phyloP scores from a whole-genome alignment of 495 filamentous ascomycete species.

The Penicillium riverlandense region DNA sequence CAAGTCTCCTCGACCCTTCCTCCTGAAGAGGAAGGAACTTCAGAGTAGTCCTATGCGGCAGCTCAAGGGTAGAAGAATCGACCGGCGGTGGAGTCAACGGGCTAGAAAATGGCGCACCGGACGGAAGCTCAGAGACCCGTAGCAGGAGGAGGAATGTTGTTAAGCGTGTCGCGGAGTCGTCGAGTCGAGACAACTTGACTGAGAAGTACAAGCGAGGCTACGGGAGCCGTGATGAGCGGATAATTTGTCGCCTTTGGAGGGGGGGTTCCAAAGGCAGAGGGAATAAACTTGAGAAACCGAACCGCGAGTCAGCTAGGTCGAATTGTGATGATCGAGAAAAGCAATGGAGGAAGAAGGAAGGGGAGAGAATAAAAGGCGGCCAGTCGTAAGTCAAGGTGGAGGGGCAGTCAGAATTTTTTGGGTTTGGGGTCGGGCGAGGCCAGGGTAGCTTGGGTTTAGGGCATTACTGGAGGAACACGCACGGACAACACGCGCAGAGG shows the following conservation, averaged over 20 bases:
- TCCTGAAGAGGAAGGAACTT: conserved; percentile 87
- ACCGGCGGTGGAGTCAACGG: conserved; percentile 46
- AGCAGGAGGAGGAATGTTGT: conserved; percentile 68
- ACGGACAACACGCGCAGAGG: too few species aligned
- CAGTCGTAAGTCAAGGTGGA: too few species aligned
- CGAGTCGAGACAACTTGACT: conserved; percentile 71
- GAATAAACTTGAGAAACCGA: conserved; percentile 1
- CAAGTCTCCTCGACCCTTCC: conserved; percentile 30
- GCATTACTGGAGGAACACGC: too few species aligned
- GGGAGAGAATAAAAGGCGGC: not conserved
- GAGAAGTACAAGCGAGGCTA: conserved; percentile 55
- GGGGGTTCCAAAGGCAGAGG: conserved; percentile 55
- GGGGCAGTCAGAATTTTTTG: too few species aligned
- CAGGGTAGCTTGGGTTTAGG: too few species aligned
- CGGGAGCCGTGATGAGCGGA: conserved; percentile 61
- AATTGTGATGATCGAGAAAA: conserved; percentile 5
- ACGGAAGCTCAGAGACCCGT: conserved; percentile 47
- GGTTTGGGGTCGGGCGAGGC: too few species aligned
- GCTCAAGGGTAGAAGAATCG: conserved; percentile 61
- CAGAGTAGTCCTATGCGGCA: conserved; percentile 98
- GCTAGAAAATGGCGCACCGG: conserved; percentile 44
- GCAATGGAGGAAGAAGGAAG: conserved; percentile 1
- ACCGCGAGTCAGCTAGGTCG: conserved; percentile 8
- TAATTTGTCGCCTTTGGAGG: conserved; percentile 45
- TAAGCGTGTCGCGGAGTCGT: conserved; percentile 56